Evolutionary conservation across 2,329 filamentous ascomycete species (phyloP), one percentile per base, ranked within the genome.

Genomic region (Gaeumannomyces sp.): DNA sequence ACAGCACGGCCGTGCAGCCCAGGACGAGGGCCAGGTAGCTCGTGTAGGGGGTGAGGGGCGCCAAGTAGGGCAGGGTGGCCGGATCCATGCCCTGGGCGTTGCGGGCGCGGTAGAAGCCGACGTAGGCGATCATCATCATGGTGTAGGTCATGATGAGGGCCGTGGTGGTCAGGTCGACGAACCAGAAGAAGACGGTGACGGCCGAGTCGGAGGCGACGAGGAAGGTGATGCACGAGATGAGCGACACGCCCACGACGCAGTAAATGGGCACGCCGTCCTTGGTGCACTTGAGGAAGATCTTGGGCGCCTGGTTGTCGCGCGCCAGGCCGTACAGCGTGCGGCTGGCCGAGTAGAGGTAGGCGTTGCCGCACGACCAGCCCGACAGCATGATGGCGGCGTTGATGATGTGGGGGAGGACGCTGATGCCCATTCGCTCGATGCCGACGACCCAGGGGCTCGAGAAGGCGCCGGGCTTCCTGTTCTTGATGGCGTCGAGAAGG

Each of bases 401-500:
- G 71, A 86, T 82, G 59, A 87, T 81, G 68, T 84, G 76, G 10
- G 83, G 83, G 1, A 86, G 71, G 2, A 81, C 72, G 0, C 72
- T 72, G 65, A 86, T 83, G 3, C 76, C 72, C 6, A 85, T 72
- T 6, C 80, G 74, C 65, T 80, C 77, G 81, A 85, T 85, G 5
- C 82, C 80, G 29, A 80, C 71, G 8, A 80, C 78, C 66, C 77
- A 77, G 64, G 81, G 72, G 35, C 81, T 83, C 4, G 82, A 84
- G 66, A 86, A 86, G 25, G 64, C 64, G 29, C 59, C 53, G 33
- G 59, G 53, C 29, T 33, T 68, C 53, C 76, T 78, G 74, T 79
- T 84, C 70, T 87, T 86, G 68, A 88, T 87, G 28, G 78, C 76
- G 6, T 92, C 85, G 0, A 84, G 75, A 0, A 67, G 64, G 19